Conservation (phyloP, 2,329 filamentous ascomycete genomes). For the Epichloe festucae region DNA sequence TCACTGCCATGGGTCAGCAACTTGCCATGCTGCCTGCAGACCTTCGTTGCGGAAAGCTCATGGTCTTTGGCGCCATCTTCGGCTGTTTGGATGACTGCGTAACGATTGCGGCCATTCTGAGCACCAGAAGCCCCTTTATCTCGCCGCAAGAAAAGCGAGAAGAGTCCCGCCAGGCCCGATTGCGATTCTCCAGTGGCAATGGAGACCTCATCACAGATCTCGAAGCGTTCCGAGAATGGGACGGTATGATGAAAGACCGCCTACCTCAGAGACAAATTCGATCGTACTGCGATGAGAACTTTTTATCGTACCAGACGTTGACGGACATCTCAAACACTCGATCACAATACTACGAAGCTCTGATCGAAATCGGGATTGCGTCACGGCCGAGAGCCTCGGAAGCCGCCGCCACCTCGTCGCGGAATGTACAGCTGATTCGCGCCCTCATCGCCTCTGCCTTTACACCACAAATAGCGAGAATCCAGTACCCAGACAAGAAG, state of each 20-base stretch:
- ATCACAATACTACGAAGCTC: constrained; percentile 70
- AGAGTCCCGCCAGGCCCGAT: constrained; percentile 62
- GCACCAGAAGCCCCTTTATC: constrained; percentile 74
- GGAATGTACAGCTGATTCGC: constrained; percentile 42
- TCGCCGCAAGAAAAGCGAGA: constrained; percentile 74
- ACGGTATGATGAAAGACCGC: constrained; percentile 46
- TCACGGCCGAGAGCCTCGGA: constrained; percentile 23
- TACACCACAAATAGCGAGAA: constrained; percentile 77
- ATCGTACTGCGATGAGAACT: constrained; percentile 73
- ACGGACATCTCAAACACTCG: constrained; percentile 80
- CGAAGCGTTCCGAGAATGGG: constrained; percentile 73
- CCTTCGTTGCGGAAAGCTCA: constrained; percentile 81
- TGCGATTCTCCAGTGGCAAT: constrained; percentile 61
- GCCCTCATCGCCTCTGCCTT: constrained; percentile 63
- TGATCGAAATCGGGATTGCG: constrained; percentile 77
- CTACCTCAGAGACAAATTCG: constrained; percentile 50
- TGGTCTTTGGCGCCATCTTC: constrained; percentile 91
- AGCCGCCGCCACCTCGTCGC: constrained; percentile 16
- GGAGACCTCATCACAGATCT: constrained; percentile 86
- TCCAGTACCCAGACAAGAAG: constrained; percentile 91
- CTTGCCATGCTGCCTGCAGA: constrained; percentile 93
- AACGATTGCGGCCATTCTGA: constrained; percentile 85
- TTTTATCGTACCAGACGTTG: constrained; percentile 70
- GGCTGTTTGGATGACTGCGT: constrained; percentile 81
- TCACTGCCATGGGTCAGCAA: constrained; percentile 85